Base-by-base conservation (phyloP, 106 monocot genomes). In the Posidonia australis region DNA sequence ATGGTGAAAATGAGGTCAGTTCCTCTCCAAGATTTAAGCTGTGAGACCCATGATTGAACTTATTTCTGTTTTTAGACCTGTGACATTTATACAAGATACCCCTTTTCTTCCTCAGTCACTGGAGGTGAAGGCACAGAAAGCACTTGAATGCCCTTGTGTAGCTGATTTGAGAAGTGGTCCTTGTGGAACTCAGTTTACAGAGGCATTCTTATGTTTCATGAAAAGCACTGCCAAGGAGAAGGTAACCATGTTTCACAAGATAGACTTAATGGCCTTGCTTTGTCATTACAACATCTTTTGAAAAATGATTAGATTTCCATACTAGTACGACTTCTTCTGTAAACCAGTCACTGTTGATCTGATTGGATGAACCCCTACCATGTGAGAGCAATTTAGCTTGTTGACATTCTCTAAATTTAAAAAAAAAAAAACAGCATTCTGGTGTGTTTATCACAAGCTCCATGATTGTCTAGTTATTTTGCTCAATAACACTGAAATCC, bases 211-310 rank as follows among this genome's bases (percentile, higher is more conserved):
- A 32, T 98, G 96, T 65, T 98, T 87, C 66, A 67, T 87, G 36
- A 90, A 82, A 70, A 98, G 98, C 83, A 91, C 80, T 56, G 64
- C 74, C 10, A 81, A 84, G 73, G 98, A 98, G 66, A 98, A 98
- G 85, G 98, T 98, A 73, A 64, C 1, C 4, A 11, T 49, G 17
- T 25, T 56, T 7, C 10, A 46, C n/a, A 10, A 30, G 47, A 18
- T 29, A 46, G 13, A 17, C 36, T 36, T 36, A 7, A 36, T n/a
- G 36, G 36, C 5, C 7, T 36, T 36, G 36, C 5, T 36, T 2
- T 36, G 36, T 4, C 7, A 7, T 36, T 36, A 36, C 36, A 36
- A 36, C 3, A 6, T 28, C 27, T 27, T 3, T 46, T 51, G 5
- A 55, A 21, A 55, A 1, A 42, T 19, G 36, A 41, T 57, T 28